These are phyloP conservation scores for Tardiomyces depauwii DNA, from an alignment of 1,139 yeast species.

Conservation along the genomic window DNA sequence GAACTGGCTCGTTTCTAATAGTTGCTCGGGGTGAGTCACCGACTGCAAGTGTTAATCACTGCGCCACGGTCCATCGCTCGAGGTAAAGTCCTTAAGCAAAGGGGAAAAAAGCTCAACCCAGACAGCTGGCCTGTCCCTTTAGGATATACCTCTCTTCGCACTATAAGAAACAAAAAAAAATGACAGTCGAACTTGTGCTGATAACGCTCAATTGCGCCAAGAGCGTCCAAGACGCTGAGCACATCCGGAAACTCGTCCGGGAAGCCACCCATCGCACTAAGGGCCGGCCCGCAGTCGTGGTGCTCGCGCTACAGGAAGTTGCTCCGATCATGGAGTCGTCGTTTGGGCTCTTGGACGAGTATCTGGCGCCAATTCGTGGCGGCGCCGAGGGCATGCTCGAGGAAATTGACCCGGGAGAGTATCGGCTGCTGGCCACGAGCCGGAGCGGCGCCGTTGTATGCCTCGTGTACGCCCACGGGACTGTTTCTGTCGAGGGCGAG, in stretches of 20 bases:
- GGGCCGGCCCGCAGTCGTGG: conserved; percentile 38
- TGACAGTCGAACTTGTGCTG: not conserved
- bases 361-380: conserved; percentile 33
- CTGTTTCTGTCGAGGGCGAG: conserved; percentile 26
- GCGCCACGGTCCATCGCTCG: too few relatives aligned
- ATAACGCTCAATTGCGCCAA: conserved; percentile 35
- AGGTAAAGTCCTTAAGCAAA: too few relatives aligned
- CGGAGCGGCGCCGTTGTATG: conserved; percentile 60
- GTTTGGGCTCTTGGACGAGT: conserved; percentile 32
- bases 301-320: conserved; percentile 67
- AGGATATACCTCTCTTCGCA: too few relatives aligned
- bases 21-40: too few relatives aligned
- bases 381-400: conserved; percentile 33
- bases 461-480: conserved; percentile 36
- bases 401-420: conserved; percentile 21
- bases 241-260: conserved; percentile 10
- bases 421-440: conserved; percentile 32
- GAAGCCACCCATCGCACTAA: not conserved
- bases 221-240: conserved; percentile 17
- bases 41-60: too few relatives aligned
- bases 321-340: conserved; percentile 56
- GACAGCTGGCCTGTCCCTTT: too few relatives aligned
- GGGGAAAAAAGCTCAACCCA: too few relatives aligned
- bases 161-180: not conserved
- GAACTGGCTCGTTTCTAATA: too few relatives aligned